These are phyloP conservation scores for Candida vartiovaarae DNA, from an alignment of 805 yeast species.

Conservation along the genomic window DNA sequence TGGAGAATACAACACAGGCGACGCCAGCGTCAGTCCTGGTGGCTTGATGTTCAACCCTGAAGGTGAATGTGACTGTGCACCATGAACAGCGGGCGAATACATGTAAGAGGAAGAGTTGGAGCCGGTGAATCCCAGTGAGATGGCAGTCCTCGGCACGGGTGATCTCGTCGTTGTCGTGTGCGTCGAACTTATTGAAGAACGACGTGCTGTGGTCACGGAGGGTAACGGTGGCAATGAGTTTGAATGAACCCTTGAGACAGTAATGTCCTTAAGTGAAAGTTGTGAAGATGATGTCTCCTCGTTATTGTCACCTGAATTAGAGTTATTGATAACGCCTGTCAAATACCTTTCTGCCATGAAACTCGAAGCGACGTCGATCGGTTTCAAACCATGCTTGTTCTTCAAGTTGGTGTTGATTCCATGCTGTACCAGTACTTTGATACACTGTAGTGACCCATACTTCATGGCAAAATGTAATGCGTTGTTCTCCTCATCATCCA, in stretches of 20 bases:
- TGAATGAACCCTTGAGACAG: conserved; percentile 14
- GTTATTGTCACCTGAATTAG: conserved; percentile 1
- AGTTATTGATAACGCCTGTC: conserved; percentile 14
- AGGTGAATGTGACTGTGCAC: conserved; percentile 1
- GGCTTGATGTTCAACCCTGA: conserved; percentile 14
- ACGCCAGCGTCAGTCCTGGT: conserved; percentile 15
- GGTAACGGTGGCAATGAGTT: conserved; percentile 28
- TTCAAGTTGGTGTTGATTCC: conserved; percentile 40
- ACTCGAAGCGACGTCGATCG: conserved; percentile 52
- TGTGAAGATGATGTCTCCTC: not conserved
- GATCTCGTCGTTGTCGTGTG: conserved; percentile 15
- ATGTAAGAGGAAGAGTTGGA: conserved; percentile 20
- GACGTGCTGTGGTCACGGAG: conserved; percentile 25
- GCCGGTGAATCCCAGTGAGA: conserved; percentile 18
- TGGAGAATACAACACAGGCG: conserved; percentile 23
- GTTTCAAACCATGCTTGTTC: conserved; percentile 59
- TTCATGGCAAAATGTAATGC: conserved; percentile 81
- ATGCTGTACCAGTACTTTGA: conserved; percentile 43
- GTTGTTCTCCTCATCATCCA: conserved; percentile 71
- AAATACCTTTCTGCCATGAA: conserved; percentile 42
- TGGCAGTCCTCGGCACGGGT: conserved; percentile 20
- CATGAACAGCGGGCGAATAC: conserved; percentile 16
- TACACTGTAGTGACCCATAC: conserved; percentile 53
- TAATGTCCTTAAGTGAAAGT: not conserved
- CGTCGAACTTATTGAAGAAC: conserved; percentile 21